phyloP scores from a whole-genome alignment of 176 grass and related monocot genomes.

The Paspalum notatum region DNA sequence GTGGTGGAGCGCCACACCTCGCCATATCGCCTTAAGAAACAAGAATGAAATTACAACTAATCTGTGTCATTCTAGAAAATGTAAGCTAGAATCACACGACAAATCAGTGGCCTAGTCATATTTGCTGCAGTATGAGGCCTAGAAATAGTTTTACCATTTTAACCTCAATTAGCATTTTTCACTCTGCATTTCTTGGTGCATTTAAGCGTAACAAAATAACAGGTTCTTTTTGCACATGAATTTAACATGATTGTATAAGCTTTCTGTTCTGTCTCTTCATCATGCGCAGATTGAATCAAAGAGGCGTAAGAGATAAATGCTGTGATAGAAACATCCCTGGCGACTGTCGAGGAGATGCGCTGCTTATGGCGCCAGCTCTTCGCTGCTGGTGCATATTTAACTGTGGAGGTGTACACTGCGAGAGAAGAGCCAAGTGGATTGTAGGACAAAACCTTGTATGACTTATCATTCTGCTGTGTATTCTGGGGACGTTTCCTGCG shows the following conservation, averaged over 20 bases:
- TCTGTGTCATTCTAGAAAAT: not conserved
- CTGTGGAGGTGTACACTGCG: slow-evolving; percentile 57
- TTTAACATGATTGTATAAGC: not conserved
- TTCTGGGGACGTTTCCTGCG: slow-evolving; percentile 41
- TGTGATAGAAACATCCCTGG: slow-evolving; percentile 11
- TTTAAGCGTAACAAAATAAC: not conserved
- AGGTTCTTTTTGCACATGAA: not conserved
- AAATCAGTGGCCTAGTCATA: not conserved
- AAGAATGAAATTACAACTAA: not conserved
- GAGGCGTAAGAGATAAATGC: slow-evolving; percentile 72
- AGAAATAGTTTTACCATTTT: not conserved
- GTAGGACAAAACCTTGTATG: slow-evolving; percentile 44
- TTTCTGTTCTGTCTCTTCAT: slow-evolving; percentile 3
- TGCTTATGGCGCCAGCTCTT: slow-evolving; percentile 43
- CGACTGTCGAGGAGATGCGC: slow-evolving; percentile 36
- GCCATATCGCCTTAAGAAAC: too few relatives aligned
- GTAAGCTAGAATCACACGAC: not conserved
- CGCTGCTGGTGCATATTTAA: slow-evolving; percentile 40
- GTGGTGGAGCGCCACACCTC: too few relatives aligned
- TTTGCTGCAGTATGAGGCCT: not conserved
- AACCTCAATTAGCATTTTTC: slow-evolving; percentile 1
- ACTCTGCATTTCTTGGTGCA: not conserved
- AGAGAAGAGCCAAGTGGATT: slow-evolving; percentile 50
- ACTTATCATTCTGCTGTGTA: slow-evolving; percentile 41
- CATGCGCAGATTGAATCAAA: slow-evolving; percentile 70